Base-by-base conservation (phyloP, 306 rosid species). In the Quillaja saponaria region DNA sequence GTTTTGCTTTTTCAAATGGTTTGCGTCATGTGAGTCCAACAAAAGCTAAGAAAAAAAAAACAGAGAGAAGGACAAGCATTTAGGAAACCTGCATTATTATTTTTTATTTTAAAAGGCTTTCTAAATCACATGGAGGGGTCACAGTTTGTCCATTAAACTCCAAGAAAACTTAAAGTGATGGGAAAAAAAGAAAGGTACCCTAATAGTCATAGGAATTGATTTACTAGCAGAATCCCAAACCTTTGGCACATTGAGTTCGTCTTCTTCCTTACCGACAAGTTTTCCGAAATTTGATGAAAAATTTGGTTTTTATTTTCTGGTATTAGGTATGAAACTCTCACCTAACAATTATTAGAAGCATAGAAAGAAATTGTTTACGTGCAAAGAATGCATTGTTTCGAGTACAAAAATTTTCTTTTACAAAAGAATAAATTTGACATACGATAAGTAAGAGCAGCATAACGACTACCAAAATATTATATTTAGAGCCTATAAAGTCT, bases 51-150 rank as follows among this genome's bases (percentile, higher is more conserved):
- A 57, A 51, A 72, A 66, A n/a, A n/a, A n/a, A n/a, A n/a, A n/a
- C n/a, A n/a, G n/a, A 66, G 89, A 81, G 82, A 82, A 76, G 73
- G 82, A 82, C 87, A 58, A 57, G 72, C 80, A 74, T 78, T 80
- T 78, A 21, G 71, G 34, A 78, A 58, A 46, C 33, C 2, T 51
- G 21, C 14, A 49, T 63, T 59, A 18, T 78, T 80, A 69, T 69
- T 66, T 57, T 25, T 1, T 25, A 1, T 25, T 1, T 25, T 49
- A 73, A 71, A 68, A 86, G 77, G 76, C 58, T 66, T 59, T 39
- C 54, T 59, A 69, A 71, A 72, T 79, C 91, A 88, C 91, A 82
- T 88, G 91, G 91, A 88, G 85, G 91, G 91, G 91, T 78, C 89
- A 75, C 67, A 63, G 49, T 51, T 72, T 88, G 84, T 68, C 84